These are phyloP conservation scores for Fusarium chaquense DNA, from an alignment of 2,329 filamentous ascomycete genomes.

Conservation along the genomic window DNA sequence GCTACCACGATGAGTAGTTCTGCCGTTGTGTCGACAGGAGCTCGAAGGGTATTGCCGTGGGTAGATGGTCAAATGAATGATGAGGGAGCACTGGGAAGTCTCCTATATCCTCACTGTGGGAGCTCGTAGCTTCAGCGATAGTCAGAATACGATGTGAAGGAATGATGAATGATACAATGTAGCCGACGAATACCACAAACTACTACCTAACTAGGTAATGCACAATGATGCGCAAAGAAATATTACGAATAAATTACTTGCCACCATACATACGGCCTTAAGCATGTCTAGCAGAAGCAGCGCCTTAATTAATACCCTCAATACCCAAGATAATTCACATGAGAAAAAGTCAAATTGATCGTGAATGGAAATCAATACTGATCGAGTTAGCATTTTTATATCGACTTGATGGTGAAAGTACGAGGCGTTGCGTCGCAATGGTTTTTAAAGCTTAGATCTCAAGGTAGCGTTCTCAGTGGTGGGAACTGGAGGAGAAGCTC, in stretches of 20 bases:
- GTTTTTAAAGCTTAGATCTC: slow-evolving; percentile 7
- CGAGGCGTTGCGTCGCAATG: slow-evolving; percentile 24
- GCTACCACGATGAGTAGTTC: slow-evolving; percentile 3
- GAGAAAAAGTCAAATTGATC: not conserved
- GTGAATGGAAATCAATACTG: not conserved
- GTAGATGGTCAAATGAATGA: slow-evolving; percentile 23
- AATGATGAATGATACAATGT: slow-evolving; percentile 8
- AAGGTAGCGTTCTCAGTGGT: slow-evolving; percentile 10
- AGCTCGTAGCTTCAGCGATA: slow-evolving; percentile 1
- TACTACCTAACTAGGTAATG: not conserved
- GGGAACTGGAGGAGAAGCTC: not conserved
- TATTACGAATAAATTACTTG: not conserved
- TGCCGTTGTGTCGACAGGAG: slow-evolving; percentile 13
- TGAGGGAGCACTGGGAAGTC: slow-evolving; percentile 22
- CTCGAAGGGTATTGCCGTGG: slow-evolving; percentile 24
- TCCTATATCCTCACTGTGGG: slow-evolving; percentile 23
- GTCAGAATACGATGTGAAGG: not conserved
- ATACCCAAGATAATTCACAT: not conserved
- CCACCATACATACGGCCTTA: not conserved
- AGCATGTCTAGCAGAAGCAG: not conserved
- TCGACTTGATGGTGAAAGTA: not conserved
- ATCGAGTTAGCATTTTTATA: slow-evolving; percentile 5
- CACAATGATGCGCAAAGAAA: not conserved
- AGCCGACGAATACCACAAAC: not conserved
- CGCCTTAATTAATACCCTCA: not conserved